Evolutionary conservation across 2,329 filamentous ascomycete genomes (phyloP).

Genomic region (Beauveria sp.): DNA sequence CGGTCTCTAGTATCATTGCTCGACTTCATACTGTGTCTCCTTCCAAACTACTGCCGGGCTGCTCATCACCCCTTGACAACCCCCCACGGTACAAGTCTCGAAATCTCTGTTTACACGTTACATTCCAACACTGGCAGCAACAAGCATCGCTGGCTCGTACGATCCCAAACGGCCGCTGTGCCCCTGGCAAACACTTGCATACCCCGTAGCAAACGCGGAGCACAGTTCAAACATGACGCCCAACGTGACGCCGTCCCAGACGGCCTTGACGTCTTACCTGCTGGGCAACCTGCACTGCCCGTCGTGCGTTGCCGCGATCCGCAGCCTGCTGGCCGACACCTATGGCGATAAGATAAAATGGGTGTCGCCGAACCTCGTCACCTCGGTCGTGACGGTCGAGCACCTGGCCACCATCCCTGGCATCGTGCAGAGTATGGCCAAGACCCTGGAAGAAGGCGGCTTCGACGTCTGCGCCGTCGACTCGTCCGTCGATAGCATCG

Average conservation of each 20-base stretch:
- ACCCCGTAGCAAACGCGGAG: background rate
- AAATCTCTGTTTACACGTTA: background rate
- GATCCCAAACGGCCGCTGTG: background rate
- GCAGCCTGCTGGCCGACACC: slow-evolving; percentile 43
- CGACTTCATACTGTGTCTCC: background rate
- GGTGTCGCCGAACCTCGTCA: slow-evolving; percentile 64
- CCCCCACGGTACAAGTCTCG: background rate
- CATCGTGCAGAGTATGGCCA: slow-evolving; percentile 34
- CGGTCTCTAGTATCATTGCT: background rate
- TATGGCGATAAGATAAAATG: slow-evolving; percentile 41
- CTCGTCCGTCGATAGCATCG: slow-evolving; percentile 25
- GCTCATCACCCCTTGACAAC: too few species aligned
- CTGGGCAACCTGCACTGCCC: slow-evolving; percentile 72
- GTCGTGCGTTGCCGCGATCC: slow-evolving; percentile 62
- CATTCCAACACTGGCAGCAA: background rate
- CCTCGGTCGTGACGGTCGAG: slow-evolving; percentile 57
- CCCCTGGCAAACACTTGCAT: slow-evolving; percentile 6
- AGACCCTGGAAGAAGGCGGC: slow-evolving; percentile 46
- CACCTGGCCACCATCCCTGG: slow-evolving; percentile 38
- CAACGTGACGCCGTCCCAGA: slow-evolving; percentile 16
- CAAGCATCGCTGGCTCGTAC: background rate
- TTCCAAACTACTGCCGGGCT: background rate
- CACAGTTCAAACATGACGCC: slow-evolving; percentile 17
- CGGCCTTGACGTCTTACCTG: slow-evolving; percentile 52
- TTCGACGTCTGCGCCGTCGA: slow-evolving; percentile 50